Evolutionary conservation across 2,329 filamentous ascomycete species (phyloP).

Genomic region (Penicillium capsulatum): DNA sequence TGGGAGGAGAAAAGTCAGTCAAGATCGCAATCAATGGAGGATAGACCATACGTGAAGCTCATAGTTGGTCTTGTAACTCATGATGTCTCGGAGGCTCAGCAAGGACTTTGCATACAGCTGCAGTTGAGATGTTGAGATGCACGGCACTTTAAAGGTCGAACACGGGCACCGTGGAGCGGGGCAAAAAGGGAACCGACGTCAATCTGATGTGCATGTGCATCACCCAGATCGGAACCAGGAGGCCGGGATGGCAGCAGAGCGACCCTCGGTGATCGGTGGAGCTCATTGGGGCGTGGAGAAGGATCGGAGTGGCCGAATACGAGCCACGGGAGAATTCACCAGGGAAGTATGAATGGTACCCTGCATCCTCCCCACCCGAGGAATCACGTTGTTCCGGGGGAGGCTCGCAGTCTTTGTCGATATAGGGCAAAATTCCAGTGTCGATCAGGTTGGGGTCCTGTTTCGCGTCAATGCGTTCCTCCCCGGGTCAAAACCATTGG

Average conservation of each 20-base stretch:
- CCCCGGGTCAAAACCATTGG: no score
- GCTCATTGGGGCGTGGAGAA: no score
- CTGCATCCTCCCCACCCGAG: no score
- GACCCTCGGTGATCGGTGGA: background rate
- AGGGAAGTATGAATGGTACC: no score
- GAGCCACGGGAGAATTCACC: no score
- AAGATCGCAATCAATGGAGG: no score
- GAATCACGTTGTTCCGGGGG: no score
- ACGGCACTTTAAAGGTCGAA: slow-evolving; percentile 16
- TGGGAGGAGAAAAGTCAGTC: slow-evolving; percentile 11
- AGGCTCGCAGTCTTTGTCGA: no score
- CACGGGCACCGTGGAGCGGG: slow-evolving; percentile 3
- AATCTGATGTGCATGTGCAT: slow-evolving; percentile 14
- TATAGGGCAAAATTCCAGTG: no score
- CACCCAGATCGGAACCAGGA: slow-evolving; percentile 11
- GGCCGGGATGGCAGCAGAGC: slow-evolving; percentile 3
- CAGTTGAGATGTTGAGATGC: slow-evolving; percentile 17
- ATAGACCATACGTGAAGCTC: slow-evolving; percentile 39
- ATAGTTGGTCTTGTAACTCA: slow-evolving; percentile 40
- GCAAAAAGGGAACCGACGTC: slow-evolving; percentile 8
- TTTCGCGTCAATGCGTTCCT: no score
- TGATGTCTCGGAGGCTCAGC: slow-evolving; percentile 8
- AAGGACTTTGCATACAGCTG: background rate
- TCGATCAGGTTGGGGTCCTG: no score
- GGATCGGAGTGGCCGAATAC: no score